phyloP scores from a whole-genome alignment of 345 rosid species.

The Lepidium africanum region DNA sequence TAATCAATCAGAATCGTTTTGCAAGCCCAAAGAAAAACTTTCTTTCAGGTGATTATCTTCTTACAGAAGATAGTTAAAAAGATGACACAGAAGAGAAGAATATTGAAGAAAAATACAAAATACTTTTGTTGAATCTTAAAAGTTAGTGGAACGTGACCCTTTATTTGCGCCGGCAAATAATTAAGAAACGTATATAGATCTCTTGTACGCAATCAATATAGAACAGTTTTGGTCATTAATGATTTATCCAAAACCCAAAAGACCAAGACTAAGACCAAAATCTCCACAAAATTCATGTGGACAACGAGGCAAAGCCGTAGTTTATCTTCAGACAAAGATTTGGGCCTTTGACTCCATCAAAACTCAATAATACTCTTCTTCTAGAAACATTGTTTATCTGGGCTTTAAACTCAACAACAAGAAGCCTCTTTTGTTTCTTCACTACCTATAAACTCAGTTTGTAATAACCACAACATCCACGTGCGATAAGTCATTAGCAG shows the following conservation, averaged over 20 bases:
- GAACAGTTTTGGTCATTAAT: not conserved
- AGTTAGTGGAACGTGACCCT: conserved; percentile 22
- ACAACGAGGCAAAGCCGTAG: not conserved
- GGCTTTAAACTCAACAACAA: not conserved
- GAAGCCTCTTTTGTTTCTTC: conserved; percentile 3
- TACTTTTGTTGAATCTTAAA: conserved; percentile 18
- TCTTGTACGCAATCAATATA: conserved; percentile 11
- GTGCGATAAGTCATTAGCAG: conserved; percentile 4
- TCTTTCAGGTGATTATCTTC: not conserved
- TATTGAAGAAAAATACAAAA: not conserved
- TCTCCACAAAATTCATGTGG: not conserved
- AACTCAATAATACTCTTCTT: not conserved
- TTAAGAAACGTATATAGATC: not conserved
- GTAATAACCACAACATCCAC: conserved; percentile 14
- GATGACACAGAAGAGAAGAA: not conserved
- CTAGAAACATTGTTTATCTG: not conserved
- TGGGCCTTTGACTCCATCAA: conserved; percentile 10
- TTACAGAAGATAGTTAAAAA: too few species aligned
- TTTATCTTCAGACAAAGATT: not conserved
- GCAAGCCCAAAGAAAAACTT: not conserved
- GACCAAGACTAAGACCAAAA: not conserved
- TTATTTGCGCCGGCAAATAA: conserved; percentile 22
- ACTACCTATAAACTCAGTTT: conserved; percentile 11
- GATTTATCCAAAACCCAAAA: not conserved
- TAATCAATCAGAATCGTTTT: not conserved